phyloP scores from a whole-genome alignment of 805 yeast species.

The Wickerhamomyces chaumierensis region DNA sequence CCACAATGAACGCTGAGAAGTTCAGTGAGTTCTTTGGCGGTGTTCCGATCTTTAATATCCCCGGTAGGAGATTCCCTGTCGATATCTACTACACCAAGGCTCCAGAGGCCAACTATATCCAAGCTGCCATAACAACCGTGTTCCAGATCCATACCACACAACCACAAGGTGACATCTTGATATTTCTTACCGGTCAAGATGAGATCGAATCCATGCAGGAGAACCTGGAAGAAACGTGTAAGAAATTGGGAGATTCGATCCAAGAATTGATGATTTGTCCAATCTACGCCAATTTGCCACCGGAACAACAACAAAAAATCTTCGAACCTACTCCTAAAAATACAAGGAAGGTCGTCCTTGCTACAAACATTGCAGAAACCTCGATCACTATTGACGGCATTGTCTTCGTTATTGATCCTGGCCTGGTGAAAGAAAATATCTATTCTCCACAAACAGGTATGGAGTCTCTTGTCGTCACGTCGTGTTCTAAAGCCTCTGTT shows the following conservation, averaged over 20 bases:
- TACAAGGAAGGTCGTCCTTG: conserved; percentile 77
- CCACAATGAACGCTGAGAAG: conserved; percentile 84
- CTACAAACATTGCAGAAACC: conserved; percentile 96
- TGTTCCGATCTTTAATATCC: conserved; percentile 82
- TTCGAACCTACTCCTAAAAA: conserved; percentile 81
- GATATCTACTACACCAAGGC: conserved; percentile 71
- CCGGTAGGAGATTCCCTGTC: conserved; percentile 91
- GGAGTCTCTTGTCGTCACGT: conserved; percentile 75
- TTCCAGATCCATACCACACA: conserved; percentile 75
- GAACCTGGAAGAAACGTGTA: conserved; percentile 51
- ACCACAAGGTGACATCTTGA: conserved; percentile 73
- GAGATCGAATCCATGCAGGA: conserved; percentile 83
- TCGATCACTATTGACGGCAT: conserved; percentile 96
- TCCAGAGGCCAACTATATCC: conserved; percentile 86
- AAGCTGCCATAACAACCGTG: conserved; percentile 80
- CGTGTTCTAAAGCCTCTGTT: conserved; percentile 91
- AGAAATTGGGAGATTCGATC: conserved; percentile 40
- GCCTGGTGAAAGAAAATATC: conserved; percentile 85
- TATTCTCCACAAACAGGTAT: conserved; percentile 82
- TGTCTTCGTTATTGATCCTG: conserved; percentile 88
- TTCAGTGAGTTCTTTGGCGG: conserved; percentile 72
- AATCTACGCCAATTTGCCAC: conserved; percentile 83
- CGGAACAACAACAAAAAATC: conserved; percentile 69
- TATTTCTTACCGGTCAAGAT: conserved; percentile 92
- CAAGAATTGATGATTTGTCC: conserved; percentile 67